Percentiles rank a stretch among this genome's conserved stretches.
Conservation (phyloP, 805 yeast genomes). For the Ogataea angusta region DNA sequence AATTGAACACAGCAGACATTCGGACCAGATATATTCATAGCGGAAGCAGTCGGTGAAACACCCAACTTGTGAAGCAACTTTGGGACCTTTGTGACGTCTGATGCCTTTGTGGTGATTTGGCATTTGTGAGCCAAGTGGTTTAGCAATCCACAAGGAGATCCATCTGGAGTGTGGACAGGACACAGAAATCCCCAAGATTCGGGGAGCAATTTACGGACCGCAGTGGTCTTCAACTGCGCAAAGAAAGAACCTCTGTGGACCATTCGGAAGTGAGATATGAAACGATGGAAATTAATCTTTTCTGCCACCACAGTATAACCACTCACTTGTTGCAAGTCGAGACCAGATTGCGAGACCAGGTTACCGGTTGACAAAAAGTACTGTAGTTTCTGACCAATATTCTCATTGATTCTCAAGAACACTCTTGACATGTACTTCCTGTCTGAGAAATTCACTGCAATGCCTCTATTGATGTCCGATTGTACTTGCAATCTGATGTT, state of each 20-base stretch:
- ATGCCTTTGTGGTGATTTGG: slow-evolving; percentile 70
- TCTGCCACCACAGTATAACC: slow-evolving; percentile 99
- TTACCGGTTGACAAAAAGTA: slow-evolving; percentile 97
- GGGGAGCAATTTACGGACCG: slow-evolving; percentile 93
- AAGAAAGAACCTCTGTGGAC: slow-evolving; percentile 99
- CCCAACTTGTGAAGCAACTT: slow-evolving; percentile 66
- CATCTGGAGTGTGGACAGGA: slow-evolving; percentile 99
- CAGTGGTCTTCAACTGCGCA: slow-evolving; percentile 95
- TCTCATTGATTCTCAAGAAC: slow-evolving; percentile 77
- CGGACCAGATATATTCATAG: slow-evolving; percentile 76
- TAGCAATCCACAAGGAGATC: slow-evolving; percentile 97
- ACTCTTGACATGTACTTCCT: slow-evolving; percentile 79
- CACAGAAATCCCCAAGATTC: slow-evolving; percentile 99
- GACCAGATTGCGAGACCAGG: slow-evolving; percentile 92
- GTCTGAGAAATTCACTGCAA: slow-evolving; percentile 79
- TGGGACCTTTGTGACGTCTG: slow-evolving; percentile 74
- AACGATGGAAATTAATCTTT: slow-evolving; percentile 94
- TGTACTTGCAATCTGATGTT: slow-evolving; percentile 70
- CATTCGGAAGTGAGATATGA: slow-evolving; percentile 98
- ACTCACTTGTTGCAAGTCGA: slow-evolving; percentile 95
- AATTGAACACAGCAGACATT: slow-evolving; percentile 84
- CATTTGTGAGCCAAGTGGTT: slow-evolving; percentile 97
- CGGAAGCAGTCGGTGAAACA: slow-evolving; percentile 73
- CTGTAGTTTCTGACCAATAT: slow-evolving; percentile 91
- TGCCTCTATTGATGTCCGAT: slow-evolving; percentile 75